These are phyloP conservation scores for Colletotrichum sidae DNA, from an alignment of 2,329 filamentous ascomycete species.

Conservation along the genomic window DNA sequence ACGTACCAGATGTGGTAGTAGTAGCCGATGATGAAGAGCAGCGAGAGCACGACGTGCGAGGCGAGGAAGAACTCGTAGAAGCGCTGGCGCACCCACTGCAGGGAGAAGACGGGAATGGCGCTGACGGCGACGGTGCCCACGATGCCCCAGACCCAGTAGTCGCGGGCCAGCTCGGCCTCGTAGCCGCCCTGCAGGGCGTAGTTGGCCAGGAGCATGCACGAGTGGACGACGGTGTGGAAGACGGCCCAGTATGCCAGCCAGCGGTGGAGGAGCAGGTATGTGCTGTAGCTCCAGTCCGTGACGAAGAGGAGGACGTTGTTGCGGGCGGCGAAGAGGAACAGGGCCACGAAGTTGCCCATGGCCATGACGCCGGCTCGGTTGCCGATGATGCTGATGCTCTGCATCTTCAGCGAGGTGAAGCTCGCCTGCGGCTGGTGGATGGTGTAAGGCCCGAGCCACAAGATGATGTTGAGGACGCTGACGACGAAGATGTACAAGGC, in stretches of 20 bases:
- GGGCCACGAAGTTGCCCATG: constrained; percentile 24
- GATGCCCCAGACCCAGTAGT: constrained; percentile 41
- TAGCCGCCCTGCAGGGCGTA: constrained; percentile 17
- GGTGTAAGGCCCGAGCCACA: constrained; percentile 46
- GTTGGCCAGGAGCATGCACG: constrained; percentile 23
- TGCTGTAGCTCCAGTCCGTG: constrained; percentile 28
- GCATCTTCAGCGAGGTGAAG: constrained; percentile 40
- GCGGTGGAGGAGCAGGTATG: constrained; percentile 30
- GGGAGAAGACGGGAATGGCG: constrained; percentile 35
- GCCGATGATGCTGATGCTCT: constrained; percentile 46
- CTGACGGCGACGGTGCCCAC: constrained; percentile 32
- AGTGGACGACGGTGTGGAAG: constrained; percentile 26
- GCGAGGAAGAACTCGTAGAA: constrained; percentile 42
- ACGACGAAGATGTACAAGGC: constrained; percentile 48
- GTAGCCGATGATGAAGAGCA: constrained; percentile 39
- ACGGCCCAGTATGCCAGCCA: constrained; percentile 30
- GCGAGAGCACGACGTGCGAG: constrained; percentile 38
- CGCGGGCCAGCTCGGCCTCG: constrained; percentile 19
- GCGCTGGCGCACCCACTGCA: constrained; percentile 38
- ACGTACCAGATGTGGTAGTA: constrained; percentile 42
- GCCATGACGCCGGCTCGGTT: constrained; percentile 32
- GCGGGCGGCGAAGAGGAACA: constrained; percentile 24
- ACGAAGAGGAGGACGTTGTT: constrained; percentile 24
- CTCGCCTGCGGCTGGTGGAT: constrained; percentile 44
- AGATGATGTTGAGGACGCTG: constrained; percentile 48